A percentile compares a stretch with the other conserved stretches of the same genome.
Evolutionary conservation across 1,284 basidiomycete species (phyloP).

Genomic region (Lentinula novae-zelandiae): DNA sequence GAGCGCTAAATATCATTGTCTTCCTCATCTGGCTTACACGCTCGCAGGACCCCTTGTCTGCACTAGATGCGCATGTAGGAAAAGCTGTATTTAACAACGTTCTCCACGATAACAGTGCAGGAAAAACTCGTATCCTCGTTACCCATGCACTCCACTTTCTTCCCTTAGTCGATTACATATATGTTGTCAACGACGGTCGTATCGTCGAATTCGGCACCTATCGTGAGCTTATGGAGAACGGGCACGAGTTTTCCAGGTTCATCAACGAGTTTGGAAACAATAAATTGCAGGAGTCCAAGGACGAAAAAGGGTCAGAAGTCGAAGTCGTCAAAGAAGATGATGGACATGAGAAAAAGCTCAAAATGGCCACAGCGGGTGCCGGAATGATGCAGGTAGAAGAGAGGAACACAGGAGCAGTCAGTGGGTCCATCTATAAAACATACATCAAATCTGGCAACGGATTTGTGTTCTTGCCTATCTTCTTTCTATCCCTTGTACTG

Average conservation of each 20-base stretch:
- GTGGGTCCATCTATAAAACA: conserved; percentile 44
- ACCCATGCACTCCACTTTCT: conserved; percentile 84
- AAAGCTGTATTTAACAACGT: conserved; percentile 85
- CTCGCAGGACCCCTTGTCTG: conserved; percentile 65
- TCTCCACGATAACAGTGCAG: conserved; percentile 52
- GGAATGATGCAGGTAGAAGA: conserved; percentile 67
- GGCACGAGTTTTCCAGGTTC: conserved; percentile 72
- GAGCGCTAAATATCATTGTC: conserved; percentile 13
- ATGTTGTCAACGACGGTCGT: conserved; percentile 64
- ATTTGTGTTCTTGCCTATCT: conserved; percentile 45
- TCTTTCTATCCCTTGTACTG: conserved; percentile 47
- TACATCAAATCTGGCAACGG: conserved; percentile 58
- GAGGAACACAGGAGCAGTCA: conserved; percentile 57
- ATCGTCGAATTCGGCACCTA: conserved; percentile 80
- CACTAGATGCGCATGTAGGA: conserved; percentile 86
- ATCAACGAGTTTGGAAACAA: conserved; percentile 56
- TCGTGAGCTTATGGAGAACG: conserved; percentile 55
- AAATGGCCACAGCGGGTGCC: conserved; percentile 34
- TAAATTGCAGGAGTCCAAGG: conserved; percentile 32
- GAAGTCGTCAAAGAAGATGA: conserved; percentile 26
- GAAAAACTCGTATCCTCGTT: conserved; percentile 81
- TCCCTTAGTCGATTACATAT: conserved; percentile 74
- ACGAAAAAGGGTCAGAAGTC: conserved; percentile 23
- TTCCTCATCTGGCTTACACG: neutral
- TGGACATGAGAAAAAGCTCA: conserved; percentile 32